Percentiles rank a stretch among this genome's conserved stretches.
These are phyloP conservation scores for Nicotiana paniculata DNA, from an alignment of 257 asterid genomes.

Conservation along the genomic window DNA sequence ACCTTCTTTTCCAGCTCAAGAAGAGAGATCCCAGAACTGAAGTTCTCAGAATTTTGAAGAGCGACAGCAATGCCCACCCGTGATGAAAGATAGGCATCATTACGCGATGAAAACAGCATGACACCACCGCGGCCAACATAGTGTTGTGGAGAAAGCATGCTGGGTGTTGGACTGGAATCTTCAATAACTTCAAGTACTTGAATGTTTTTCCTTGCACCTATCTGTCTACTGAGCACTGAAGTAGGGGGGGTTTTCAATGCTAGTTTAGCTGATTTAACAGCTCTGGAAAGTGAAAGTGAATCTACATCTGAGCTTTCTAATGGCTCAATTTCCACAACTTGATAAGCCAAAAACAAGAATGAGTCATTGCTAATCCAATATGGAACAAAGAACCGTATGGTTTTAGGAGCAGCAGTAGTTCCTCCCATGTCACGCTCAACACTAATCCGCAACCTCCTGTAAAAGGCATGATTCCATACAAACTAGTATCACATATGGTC, in stretches of 20 bases:
- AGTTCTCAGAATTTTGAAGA: constrained; percentile 64
- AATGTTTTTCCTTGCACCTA: constrained; percentile 50
- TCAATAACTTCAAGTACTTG: constrained; percentile 88
- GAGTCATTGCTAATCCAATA: constrained; percentile 89
- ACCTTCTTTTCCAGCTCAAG: constrained; percentile 99
- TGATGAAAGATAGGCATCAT: constrained; percentile 84
- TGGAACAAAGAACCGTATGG: constrained; percentile 92
- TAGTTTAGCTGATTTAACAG: constrained; percentile 70
- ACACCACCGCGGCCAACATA: constrained; percentile 94
- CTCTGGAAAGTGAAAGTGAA: constrained; percentile 42
- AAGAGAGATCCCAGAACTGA: constrained; percentile 82
- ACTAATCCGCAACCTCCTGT: constrained; percentile 92
- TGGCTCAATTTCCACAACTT: constrained; percentile 93
- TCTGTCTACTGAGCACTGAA: constrained; percentile 44
- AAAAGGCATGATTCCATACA: background rate
- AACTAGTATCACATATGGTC: background rate
- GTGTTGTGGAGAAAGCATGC: constrained; percentile 99
- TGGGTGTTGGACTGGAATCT: constrained; percentile 84
- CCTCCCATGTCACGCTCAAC: constrained; percentile 97
- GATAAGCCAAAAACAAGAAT: constrained; percentile 69
- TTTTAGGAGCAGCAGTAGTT: constrained; percentile 87
- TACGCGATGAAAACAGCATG: constrained; percentile 80
- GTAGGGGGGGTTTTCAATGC: constrained; percentile 53
- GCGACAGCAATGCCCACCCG: constrained; percentile 96
- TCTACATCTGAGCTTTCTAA: constrained; percentile 60